Evolutionary conservation across 108 stramenopile species (phyloP), one percentile per base, ranked within the genome.

Genomic region (Ochromonas danica): DNA sequence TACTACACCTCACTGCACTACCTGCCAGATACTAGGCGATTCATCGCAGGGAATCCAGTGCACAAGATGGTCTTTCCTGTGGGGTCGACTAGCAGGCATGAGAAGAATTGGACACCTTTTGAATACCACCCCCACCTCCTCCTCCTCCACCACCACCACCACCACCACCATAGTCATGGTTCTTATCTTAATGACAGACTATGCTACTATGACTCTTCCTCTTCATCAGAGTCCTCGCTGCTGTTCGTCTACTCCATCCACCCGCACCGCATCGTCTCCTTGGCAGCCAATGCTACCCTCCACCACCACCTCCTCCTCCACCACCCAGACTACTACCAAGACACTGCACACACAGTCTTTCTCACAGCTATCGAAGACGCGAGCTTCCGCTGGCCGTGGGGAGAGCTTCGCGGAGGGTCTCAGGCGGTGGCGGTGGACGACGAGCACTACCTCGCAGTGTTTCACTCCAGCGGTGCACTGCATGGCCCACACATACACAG

Each of bases 31-130:
- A n/a, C n/a, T n/a, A n/a, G n/a, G n/a, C n/a, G n/a, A n/a, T n/a
- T n/a, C n/a, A n/a, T n/a, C n/a, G n/a, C n/a, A n/a, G n/a, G n/a
- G n/a, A n/a, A n/a, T n/a, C n/a, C n/a, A n/a, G n/a, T n/a, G n/a
- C n/a, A n/a, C n/a, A n/a, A n/a, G n/a, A n/a, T n/a, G n/a, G n/a
- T n/a, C n/a, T n/a, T n/a, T n/a, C n/a, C n/a, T n/a, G n/a, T n/a
- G n/a, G n/a, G n/a, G n/a, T n/a, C n/a, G n/a, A n/a, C n/a, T n/a
- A n/a, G n/a, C n/a, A n/a, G 45, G 14, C 45, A 51, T 22, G 14
- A 51, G 45, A 51, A 51, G 45, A 51, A 51, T 51, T 51, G 45
- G 45, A 51, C 45, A 51, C 45, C 45, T 6, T 51, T 51, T 22
- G 45, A 51, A 14, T 51, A 51, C 22, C 22, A 22, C 22, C 45